phyloP scores from a whole-genome alignment of 2,329 filamentous ascomycete genomes.

The Phialemonium atrogriseum region DNA sequence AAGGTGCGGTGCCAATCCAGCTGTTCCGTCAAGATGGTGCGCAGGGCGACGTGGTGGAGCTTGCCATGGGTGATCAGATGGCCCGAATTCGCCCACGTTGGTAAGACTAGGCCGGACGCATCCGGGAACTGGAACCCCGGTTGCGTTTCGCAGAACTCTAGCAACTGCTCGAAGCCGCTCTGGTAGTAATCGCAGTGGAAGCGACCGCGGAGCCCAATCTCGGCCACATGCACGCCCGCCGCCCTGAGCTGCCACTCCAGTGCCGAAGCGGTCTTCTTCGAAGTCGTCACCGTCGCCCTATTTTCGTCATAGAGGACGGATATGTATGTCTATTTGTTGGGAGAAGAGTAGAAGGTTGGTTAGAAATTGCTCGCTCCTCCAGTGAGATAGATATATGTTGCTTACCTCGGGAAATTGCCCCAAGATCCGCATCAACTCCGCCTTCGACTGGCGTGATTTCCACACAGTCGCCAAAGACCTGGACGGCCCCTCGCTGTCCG shows the following conservation, averaged over 20 bases:
- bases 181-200: slow-evolving; percentile 19
- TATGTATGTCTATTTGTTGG: slow-evolving; percentile 24
- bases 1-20: slow-evolving; percentile 26
- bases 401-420: too few relatives aligned
- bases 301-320: slow-evolving; percentile 27
- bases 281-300: slow-evolving; percentile 25
- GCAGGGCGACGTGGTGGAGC: slow-evolving; percentile 21
- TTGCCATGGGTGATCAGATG: slow-evolving; percentile 10
- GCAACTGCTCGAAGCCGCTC: slow-evolving; percentile 11
- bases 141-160: slow-evolving; percentile 18
- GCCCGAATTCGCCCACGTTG: slow-evolving; percentile 14
- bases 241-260: slow-evolving; percentile 16
- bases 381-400: too few relatives aligned
- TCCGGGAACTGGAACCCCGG: slow-evolving; percentile 23
- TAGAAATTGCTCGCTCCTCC: too few relatives aligned
- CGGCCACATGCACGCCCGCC: slow-evolving; percentile 16
- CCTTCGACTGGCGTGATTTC: slow-evolving; percentile 9
- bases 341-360: too few relatives aligned
- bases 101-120: slow-evolving; percentile 16
- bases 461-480: slow-evolving; percentile 17
- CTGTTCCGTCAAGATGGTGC: slow-evolving; percentile 23
- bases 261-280: slow-evolving; percentile 6
- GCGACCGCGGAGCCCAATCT: slow-evolving; percentile 22
- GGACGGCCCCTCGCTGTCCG: slow-evolving; percentile 11
- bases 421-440: slow-evolving; percentile 12